Conservation (phyloP, 2,329 filamentous ascomycete species). For the Stylonectria norvegica region DNA sequence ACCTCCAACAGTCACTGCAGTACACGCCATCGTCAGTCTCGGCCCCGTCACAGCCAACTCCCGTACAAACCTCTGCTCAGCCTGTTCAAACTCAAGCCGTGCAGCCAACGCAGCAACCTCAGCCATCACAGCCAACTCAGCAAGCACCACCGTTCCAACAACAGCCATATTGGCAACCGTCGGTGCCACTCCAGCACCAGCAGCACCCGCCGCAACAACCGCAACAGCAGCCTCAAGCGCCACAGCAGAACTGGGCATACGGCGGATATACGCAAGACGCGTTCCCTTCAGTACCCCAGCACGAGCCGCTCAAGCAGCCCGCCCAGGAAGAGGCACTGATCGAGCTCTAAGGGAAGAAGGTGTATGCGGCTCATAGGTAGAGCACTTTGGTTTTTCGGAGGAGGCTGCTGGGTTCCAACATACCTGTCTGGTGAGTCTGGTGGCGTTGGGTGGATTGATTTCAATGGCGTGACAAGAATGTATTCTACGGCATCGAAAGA, state of each 20-base stretch:
- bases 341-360: constrained; percentile 54
- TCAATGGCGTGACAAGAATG: constrained; percentile 10
- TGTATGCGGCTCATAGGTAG: not conserved
- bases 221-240: constrained; percentile 26
- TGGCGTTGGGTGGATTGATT: constrained; percentile 10
- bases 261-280: constrained; percentile 54
- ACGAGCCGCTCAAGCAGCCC: constrained; percentile 41
- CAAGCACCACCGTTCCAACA: constrained; percentile 31
- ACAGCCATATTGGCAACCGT: constrained; percentile 36
- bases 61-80: constrained; percentile 26
- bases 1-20: constrained; percentile 45
- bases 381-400: not conserved
- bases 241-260: constrained; percentile 43
- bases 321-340: constrained; percentile 75
- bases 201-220: constrained; percentile 1
- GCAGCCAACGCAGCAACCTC: constrained; percentile 30
- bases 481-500: constrained; percentile 9
- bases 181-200: constrained; percentile 31
- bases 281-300: constrained; percentile 60
- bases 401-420: no score
- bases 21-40: constrained; percentile 44
- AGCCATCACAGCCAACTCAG: constrained; percentile 28
- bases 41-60: constrained; percentile 31
- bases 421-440: no score
- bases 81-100: constrained; percentile 32